These are phyloP conservation scores for Elongisporangium anandrum DNA, from an alignment of 352 stramenopile species.

Conservation along the genomic window DNA sequence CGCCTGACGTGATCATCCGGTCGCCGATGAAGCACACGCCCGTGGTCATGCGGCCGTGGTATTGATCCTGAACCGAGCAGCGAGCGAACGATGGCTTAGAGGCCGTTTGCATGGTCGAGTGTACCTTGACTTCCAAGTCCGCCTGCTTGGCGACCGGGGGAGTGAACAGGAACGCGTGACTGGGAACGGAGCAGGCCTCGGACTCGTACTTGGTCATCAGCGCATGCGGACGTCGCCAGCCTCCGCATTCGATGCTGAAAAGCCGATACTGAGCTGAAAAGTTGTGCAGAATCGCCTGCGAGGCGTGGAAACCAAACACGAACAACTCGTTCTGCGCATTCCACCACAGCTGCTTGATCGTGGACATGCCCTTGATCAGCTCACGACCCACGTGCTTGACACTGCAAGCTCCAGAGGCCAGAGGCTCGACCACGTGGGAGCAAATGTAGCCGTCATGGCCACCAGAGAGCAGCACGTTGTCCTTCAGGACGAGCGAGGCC, in stretches of 20 bases:
- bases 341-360: conserved; percentile 64
- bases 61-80: conserved; percentile 58
- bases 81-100: conserved; percentile 11
- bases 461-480: conserved; percentile 50
- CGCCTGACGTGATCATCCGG: conserved; percentile 58
- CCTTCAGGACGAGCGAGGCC: conserved; percentile 40
- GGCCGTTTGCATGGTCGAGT: conserved; percentile 32
- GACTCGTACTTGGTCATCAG: conserved; percentile 17
- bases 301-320: conserved; percentile 81
- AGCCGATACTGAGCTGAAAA: conserved; percentile 65
- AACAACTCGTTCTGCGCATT: conserved; percentile 41
- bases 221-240: conserved; percentile 78
- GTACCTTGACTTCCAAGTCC: conserved; percentile 55
- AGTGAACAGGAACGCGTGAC: conserved; percentile 69
- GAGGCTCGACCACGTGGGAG: conserved; percentile 29
- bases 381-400: conserved; percentile 45
- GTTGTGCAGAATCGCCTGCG: conserved; percentile 71
- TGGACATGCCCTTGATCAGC: conserved; percentile 74
- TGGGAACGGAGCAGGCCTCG: conserved; percentile 22
- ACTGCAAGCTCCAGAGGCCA: conserved; percentile 17
- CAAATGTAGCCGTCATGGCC: conserved; percentile 85
- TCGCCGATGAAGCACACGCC: conserved; percentile 48
- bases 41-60: conserved; percentile 74
- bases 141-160: conserved; percentile 42
- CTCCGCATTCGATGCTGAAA: conserved; percentile 72